Percentiles rank a stretch among this genome's conserved stretches.
Evolutionary conservation across 352 stramenopile genomes (phyloP).

Genomic region (Phytophthora niederhauseri): DNA sequence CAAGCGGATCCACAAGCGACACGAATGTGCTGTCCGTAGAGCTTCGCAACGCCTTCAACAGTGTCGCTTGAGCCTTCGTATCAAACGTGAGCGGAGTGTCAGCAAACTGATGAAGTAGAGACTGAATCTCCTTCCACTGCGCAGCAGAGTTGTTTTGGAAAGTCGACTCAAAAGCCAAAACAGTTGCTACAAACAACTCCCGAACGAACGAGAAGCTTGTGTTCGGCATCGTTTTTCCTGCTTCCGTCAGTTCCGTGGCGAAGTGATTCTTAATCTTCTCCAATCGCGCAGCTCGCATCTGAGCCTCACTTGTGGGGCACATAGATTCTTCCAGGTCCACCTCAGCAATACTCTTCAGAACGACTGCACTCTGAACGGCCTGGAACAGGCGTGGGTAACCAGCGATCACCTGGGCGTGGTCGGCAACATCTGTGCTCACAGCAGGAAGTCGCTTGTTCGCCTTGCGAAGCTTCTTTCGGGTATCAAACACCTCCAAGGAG

Average conservation of each 20-base stretch:
- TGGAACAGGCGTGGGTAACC: slow-evolving; percentile 69
- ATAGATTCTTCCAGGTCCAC: slow-evolving; percentile 65
- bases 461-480: slow-evolving; percentile 61
- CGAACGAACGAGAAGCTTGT: slow-evolving; percentile 41
- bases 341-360: slow-evolving; percentile 63
- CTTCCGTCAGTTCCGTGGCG: slow-evolving; percentile 26
- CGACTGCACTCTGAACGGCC: slow-evolving; percentile 54
- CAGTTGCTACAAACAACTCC: slow-evolving; percentile 55
- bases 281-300: slow-evolving; percentile 51
- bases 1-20: slow-evolving; percentile 42
- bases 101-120: slow-evolving; percentile 29
- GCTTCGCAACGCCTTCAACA: slow-evolving; percentile 40
- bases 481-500: slow-evolving; percentile 77
- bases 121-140: slow-evolving; percentile 38
- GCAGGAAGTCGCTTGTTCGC: slow-evolving; percentile 27
- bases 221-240: slow-evolving; percentile 20
- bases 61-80: slow-evolving; percentile 15
- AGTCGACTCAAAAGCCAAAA: slow-evolving; percentile 61
- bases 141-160: slow-evolving; percentile 29
- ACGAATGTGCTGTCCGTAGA: slow-evolving; percentile 48
- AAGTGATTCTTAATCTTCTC: slow-evolving; percentile 62
- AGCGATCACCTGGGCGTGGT: slow-evolving; percentile 47
- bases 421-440: slow-evolving; percentile 41
- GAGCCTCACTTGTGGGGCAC: slow-evolving; percentile 58
- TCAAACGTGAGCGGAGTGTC: slow-evolving; percentile 27